A percentile compares a stretch with the other conserved stretches of the same genome.
Evolutionary conservation across 2,329 filamentous ascomycete genomes (phyloP).

Genomic region (Fusarium nodosum): DNA sequence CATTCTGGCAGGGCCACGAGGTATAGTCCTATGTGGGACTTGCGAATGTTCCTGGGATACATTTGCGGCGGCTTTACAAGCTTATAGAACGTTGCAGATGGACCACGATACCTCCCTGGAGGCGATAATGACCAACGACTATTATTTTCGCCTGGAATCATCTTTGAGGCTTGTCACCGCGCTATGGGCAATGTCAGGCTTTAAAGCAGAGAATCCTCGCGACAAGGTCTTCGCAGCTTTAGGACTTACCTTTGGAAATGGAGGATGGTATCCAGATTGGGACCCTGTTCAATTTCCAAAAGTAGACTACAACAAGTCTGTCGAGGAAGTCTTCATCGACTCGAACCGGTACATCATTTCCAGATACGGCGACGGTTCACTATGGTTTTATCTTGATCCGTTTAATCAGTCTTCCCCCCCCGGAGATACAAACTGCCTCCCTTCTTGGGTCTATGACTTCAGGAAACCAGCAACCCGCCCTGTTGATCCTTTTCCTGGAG

Average conservation of each 20-base stretch:
- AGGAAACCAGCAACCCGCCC: background rate
- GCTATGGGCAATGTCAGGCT: background rate
- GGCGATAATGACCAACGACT: no score
- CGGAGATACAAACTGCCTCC: no score
- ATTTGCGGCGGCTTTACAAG: background rate
- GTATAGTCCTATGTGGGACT: background rate
- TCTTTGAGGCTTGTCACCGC: accelerated
- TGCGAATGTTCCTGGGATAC: background rate
- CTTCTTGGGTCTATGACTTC: background rate
- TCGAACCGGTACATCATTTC: background rate
- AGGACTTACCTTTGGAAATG: background rate
- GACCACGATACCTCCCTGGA: no score
- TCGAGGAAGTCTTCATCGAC: background rate
- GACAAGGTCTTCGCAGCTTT: background rate
- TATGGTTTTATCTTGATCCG: background rate
- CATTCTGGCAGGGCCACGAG: background rate
- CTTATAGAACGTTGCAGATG: background rate
- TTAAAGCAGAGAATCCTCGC: background rate
- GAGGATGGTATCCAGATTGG: no score
- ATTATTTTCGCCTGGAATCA: accelerated
- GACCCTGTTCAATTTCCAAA: background rate
- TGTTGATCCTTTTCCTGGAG: no score
- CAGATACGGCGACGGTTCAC: accelerated
- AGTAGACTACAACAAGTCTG: background rate
- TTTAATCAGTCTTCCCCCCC: no score